Conservation (phyloP, 2,329 filamentous ascomycete genomes). For the Amauroascus verrucosus region DNA sequence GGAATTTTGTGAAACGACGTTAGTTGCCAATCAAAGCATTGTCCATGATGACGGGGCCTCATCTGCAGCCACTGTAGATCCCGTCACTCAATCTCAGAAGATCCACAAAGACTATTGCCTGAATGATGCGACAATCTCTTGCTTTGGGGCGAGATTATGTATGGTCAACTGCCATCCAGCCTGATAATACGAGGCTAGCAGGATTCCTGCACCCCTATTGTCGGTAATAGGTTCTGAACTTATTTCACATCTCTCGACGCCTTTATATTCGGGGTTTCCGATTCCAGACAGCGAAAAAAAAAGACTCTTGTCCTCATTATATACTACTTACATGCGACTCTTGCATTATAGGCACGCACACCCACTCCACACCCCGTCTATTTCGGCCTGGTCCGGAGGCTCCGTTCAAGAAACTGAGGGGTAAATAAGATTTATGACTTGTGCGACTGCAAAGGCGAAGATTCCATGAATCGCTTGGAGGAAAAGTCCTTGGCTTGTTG, state of each 20-base stretch:
- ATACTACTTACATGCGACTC: background rate
- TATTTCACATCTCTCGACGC: background rate
- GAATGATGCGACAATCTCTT: slow-evolving; percentile 10
- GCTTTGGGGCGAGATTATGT: background rate
- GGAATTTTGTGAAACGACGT: background rate
- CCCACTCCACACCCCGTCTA: background rate
- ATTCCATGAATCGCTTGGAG: background rate
- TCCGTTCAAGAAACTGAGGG: background rate
- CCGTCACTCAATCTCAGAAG: slow-evolving; percentile 7
- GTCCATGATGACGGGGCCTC: slow-evolving; percentile 4
- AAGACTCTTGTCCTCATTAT: background rate
- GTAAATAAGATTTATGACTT: background rate
- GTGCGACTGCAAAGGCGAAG: background rate
- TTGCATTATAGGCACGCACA: background rate
- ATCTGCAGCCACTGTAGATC: slow-evolving; percentile 12
- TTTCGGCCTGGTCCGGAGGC: background rate
- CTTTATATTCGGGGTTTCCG: background rate
- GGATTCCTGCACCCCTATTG: background rate
- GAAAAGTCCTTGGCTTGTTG: background rate
- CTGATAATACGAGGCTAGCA: slow-evolving; percentile 7
- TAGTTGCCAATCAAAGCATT: slow-evolving; percentile 1
- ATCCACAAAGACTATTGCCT: slow-evolving; percentile 10
- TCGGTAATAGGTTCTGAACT: background rate
- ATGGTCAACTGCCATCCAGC: background rate
- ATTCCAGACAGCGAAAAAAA: background rate